Evolutionary conservation across 2,329 filamentous ascomycete genomes (phyloP).

Genomic region (Venturia aucupariae): DNA sequence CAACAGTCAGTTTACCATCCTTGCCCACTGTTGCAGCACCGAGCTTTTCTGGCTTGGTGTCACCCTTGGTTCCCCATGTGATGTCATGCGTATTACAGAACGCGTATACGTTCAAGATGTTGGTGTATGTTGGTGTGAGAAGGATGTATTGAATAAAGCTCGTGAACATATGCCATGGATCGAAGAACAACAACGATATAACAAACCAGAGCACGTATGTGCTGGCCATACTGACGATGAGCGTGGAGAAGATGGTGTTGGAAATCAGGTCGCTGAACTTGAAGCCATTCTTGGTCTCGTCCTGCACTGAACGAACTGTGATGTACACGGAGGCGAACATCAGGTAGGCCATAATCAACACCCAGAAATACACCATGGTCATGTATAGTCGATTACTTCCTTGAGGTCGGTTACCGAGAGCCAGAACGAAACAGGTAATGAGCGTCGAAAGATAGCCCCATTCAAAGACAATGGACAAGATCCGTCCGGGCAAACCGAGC

Average conservation of each 20-base stretch:
- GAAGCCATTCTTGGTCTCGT: constrained; percentile 59
- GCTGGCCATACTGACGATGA: constrained; percentile 84
- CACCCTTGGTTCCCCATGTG: constrained; percentile 96
- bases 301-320: constrained; percentile 74
- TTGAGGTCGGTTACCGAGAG: constrained; percentile 87
- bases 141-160: constrained; percentile 87
- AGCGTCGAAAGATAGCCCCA: constrained; percentile 91
- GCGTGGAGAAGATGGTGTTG: constrained; percentile 82
- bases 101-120: constrained; percentile 96
- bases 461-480: constrained; percentile 84
- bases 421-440: constrained; percentile 88
- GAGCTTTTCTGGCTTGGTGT: constrained; percentile 88
- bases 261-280: constrained; percentile 65
- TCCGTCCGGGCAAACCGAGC: constrained; percentile 65
- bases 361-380: constrained; percentile 99
- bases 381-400: constrained; percentile 91
- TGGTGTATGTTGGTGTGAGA: constrained; percentile 92
- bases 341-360: constrained; percentile 87
- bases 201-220: constrained; percentile 92
- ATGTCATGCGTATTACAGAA: constrained; percentile 99
- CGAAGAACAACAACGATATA: constrained; percentile 86
- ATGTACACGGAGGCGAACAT: constrained; percentile 94
- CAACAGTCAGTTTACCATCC: constrained; percentile 88
- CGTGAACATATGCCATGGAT: constrained; percentile 99
- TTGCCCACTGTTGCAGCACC: constrained; percentile 84